Evolutionary conservation across 2,329 filamentous ascomycete species (phyloP), one percentile per base, ranked within the genome.

Genomic region (Fusarium tupiense): DNA sequence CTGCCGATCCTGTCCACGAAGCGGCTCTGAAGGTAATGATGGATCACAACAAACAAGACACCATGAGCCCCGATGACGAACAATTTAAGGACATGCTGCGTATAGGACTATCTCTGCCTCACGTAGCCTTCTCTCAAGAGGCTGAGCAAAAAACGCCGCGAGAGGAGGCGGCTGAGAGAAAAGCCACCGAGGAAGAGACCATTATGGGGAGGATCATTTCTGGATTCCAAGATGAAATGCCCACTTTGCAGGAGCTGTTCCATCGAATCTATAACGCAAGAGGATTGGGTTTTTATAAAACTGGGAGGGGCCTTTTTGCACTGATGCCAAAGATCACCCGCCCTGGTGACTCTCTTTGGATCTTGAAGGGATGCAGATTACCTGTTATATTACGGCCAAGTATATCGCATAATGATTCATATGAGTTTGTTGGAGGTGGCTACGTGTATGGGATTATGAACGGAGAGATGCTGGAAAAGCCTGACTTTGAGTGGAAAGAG

Each of bases 161-260:
- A 37, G 38, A 16, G 8, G 20, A 47, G 10, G 9, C 29, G 2
- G 4, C 20, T 29, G 26, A 16, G 0, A 11, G 0, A 22, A 9
- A 22, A 10, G 3, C 3, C 14, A 17, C 1, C 3, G 7, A 12
- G n/a, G 38, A 16, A 10, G 20, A 47, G 10, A 22, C 19, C 0
- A 17, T 49, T 11, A 6, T 3, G n/a, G 3, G 6, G 8, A 59
- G 16, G 9, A 35, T 61, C 2, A 3, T 7, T 10, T 26, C 7
- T 3, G 13, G 0, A 3, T 35, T 56, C 0, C 0, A 8, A 22
- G 22, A 37, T 5, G 24, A 43, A 3, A 6, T 19, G 2, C 2
- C 11, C 1, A 3, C 26, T 11, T 3, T 53, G 6, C 8, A 9
- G 3, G 19, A 13, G 0, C 12, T 71, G 0, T 31, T 29, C 20